Base-by-base conservation (phyloP, 208 protist genomes). In the Trypanosoma melophagium region DNA sequence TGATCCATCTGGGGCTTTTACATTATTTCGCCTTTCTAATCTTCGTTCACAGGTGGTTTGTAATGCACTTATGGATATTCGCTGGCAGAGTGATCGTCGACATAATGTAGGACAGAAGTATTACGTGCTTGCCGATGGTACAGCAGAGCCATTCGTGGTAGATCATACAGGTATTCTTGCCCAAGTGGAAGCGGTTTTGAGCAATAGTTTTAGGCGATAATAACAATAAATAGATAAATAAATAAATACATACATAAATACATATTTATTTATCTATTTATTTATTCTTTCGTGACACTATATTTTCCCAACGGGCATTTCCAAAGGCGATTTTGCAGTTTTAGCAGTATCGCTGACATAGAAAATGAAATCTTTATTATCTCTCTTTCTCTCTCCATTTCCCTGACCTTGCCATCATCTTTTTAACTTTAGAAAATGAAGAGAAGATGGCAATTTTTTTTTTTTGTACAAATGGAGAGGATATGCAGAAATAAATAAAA, bases 91-190 rank as follows among this genome's bases (percentile, higher is more conserved):
- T 50, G 90, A 95, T 69, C 83, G 85, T 24, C 76, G 79, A 7
- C 80, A 92, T 67, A 90, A 95, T 72, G 83, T 95, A 28, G 90
- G 87, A 19, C 85, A 90, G 62, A 92, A 90, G 68, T 95, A 95
- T 61, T 95, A 95, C 78, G 81, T 95, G 38, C 79, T 92, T 62
- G 72, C 85, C 0, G 83, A 93, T 56, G 90, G 90, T 22, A 80
- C 78, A 12, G 77, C 85, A 8, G 87, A 93, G 71, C 90, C 90
- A 10, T 95, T 95, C 76, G 73, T 89, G 16, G 79, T 87, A 13
- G 90, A 95, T 65, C 76, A 87, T 28, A 92, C 90, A 1, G 90
- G 87, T 24, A 90, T 95, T 57, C 73, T 93, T 13, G 74, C 72
- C 3, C 80, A 93, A 54, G 83, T 95, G 7, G 83, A 95, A 50